phyloP scores from a whole-genome alignment of 108 stramenopile species.

The Schizochytrium sp. region DNA sequence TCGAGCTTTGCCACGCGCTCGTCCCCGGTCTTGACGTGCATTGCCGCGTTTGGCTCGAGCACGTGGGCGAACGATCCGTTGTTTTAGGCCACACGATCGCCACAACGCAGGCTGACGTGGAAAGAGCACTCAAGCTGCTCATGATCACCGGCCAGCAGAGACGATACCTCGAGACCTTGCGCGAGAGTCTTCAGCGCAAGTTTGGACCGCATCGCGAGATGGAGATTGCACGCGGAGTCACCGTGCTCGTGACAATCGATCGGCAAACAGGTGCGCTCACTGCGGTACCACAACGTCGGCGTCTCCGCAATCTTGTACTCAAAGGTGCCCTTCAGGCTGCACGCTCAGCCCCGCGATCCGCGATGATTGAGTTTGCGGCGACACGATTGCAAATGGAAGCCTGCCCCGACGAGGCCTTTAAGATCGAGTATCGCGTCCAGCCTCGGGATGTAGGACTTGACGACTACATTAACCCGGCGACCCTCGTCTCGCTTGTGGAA shows the following conservation, averaged over 20 bases:
- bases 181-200: not conserved
- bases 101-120: not conserved
- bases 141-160: not conserved
- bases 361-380: too few species aligned
- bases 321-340: too few species aligned
- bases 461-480: not conserved
- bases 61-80: not conserved
- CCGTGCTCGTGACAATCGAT: not conserved
- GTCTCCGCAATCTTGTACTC: too few species aligned
- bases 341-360: too few species aligned
- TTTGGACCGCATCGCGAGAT: not conserved
- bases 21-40: not conserved
- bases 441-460: not conserved
- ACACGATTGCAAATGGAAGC: not conserved
- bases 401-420: not conserved
- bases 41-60: not conserved
- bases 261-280: not conserved
- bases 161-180: not conserved
- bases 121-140: not conserved
- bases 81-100: not conserved
- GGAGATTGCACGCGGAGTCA: not conserved
- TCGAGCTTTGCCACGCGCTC: not conserved
- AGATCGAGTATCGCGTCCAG: not conserved
- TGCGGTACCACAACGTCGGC: not conserved
- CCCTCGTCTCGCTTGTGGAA: not conserved